Evolutionary conservation across 306 rosid genomes (phyloP), one percentile per base, ranked within the genome.

Genomic region (Chamaecrista fasciculata): DNA sequence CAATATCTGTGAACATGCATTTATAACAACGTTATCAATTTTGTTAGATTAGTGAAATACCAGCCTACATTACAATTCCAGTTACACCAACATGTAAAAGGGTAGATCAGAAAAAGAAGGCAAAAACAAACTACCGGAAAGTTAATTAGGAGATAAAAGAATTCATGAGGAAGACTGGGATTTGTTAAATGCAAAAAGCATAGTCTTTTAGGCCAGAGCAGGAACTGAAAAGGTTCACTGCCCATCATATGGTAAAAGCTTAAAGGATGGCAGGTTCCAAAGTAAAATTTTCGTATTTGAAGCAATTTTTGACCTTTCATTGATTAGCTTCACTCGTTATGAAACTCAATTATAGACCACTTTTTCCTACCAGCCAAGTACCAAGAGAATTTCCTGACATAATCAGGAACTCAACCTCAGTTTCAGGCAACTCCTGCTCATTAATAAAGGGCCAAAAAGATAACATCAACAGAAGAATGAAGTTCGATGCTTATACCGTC

Each of bases 401-500:
- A 16, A 29, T 18, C 44, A 47, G 11, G 29, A 57, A 25, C n/a
- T 25, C 9, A 44, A 8, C 40, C 16, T 7, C 3, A 56, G 62
- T 56, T 40, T 11, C 18, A 6, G 6, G 23, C 34, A 12, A 40
- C 52, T 3, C 4, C 6, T 39, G 8, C 36, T 15, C n/a, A 51
- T 62, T 42, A 23, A 39, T 29, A 62, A 42, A 39, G 19, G 6
- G 6, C 8, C 23, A 24, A 44, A 3, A 25, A 53, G 60, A 65
- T 23, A 33, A 34, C 9, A 9, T 21, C 33, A 34, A 49, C 14
- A 67, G 34, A 4, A 60, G 59, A 68, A 16, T 26, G 15, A 16
- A 67, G 11, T 47, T 37, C 18, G 50, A 78, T 49, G 18, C n/a
- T 23, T 72, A 51, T 86, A 90, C 97, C 98, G 74, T 88, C 96